Conservation (phyloP, 306 rosid species). For the Dryas alaskensis region DNA sequence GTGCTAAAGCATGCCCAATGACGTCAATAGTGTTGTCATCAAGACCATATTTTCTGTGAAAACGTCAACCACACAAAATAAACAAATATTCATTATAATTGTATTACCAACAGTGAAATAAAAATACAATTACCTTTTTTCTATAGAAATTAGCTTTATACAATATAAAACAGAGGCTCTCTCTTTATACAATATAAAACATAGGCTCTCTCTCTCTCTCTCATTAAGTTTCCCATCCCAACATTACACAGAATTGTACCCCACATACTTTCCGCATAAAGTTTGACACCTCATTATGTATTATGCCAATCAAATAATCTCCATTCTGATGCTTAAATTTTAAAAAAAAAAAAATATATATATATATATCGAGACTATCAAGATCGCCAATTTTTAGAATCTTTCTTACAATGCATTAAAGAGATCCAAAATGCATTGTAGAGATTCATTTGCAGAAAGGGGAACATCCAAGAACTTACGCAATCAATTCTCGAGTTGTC, state of each 20-base stretch:
- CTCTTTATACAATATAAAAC: too few relatives aligned
- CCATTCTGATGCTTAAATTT: not conserved
- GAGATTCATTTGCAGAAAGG: not conserved
- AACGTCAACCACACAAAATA: slow-evolving; percentile 29
- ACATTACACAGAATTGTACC: not conserved
- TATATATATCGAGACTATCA: not conserved
- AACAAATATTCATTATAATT: slow-evolving; percentile 11
- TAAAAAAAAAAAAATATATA: too few relatives aligned
- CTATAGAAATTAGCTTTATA: not conserved
- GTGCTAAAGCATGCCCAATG: slow-evolving; percentile 98
- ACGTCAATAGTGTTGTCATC: slow-evolving; percentile 87
- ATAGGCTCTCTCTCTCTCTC: not conserved
- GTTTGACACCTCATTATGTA: not conserved
- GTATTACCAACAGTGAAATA: not conserved
- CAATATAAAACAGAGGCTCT: not conserved
- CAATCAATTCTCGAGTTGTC: slow-evolving; percentile 74
- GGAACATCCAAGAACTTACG: slow-evolving; percentile 46
- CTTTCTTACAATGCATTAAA: not conserved
- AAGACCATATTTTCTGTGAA: slow-evolving; percentile 87
- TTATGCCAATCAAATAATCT: not conserved
- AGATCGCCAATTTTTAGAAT: not conserved
- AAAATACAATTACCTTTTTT: not conserved
- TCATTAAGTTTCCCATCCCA: not conserved
- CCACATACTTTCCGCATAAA: not conserved
- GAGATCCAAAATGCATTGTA: not conserved